Conservation (phyloP, 108 stramenopile species). For the Pinguiococcus pyrenoidosus region DNA sequence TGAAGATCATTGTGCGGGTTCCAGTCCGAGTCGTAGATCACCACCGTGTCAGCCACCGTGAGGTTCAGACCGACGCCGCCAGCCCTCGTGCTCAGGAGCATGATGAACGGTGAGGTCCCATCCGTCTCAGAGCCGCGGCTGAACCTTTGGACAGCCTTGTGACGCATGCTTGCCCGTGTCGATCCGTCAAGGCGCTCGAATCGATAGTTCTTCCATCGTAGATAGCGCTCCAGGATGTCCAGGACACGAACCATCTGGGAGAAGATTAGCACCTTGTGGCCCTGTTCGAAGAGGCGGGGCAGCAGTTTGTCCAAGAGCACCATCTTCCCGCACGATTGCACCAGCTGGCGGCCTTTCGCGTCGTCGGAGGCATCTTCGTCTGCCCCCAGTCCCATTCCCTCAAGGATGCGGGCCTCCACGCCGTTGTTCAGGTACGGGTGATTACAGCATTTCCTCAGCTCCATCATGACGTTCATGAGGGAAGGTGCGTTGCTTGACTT, state of each 20-base stretch:
- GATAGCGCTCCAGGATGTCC: constrained; percentile 90
- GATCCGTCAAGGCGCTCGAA: constrained; percentile 41
- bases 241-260: constrained; percentile 78
- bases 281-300: constrained; percentile 69
- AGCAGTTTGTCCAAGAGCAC: constrained; percentile 92
- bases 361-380: constrained; percentile 1
- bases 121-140: neutral
- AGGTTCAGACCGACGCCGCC: constrained; percentile 90
- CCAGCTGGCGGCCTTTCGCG: constrained; percentile 9
- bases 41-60: constrained; percentile 84
- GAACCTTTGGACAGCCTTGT: neutral
- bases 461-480: constrained; percentile 95
- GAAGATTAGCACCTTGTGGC: constrained; percentile 89
- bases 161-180: constrained; percentile 19
- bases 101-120: constrained; percentile 61
- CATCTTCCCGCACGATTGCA: constrained; percentile 74
- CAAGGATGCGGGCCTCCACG: constrained; percentile 2
- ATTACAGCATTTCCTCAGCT: constrained; percentile 87
- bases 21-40: constrained; percentile 88
- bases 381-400: constrained; percentile 3
- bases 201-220: constrained; percentile 35
- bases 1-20: constrained; percentile 95
- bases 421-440: constrained; percentile 66
- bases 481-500: constrained; percentile 72
- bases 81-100: constrained; percentile 87